A percentile compares a stretch with the other conserved stretches of the same genome.
These are phyloP conservation scores for Nicotiana attenuata DNA, from an alignment of 257 asterid genomes.

Conservation along the genomic window DNA sequence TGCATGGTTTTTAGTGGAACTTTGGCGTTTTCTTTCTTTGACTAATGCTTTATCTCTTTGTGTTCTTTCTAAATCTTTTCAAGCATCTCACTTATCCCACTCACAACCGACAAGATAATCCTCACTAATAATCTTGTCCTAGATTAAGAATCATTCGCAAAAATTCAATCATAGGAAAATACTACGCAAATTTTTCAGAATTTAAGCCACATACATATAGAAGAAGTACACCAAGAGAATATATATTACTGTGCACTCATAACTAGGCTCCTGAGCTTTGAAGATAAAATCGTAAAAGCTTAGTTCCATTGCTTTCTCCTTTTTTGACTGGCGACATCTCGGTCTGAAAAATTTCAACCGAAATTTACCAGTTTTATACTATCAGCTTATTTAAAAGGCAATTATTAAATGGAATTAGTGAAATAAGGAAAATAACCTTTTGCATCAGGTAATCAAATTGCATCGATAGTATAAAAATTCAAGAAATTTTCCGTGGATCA, in stretches of 20 bases:
- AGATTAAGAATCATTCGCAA: neutral
- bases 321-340: neutral
- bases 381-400: no score
- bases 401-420: no score
- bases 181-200: neutral
- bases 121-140: constrained; percentile 2
- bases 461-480: no score
- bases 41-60: neutral
- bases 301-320: neutral
- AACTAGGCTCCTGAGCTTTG: neutral
- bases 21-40: constrained; percentile 33
- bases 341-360: neutral
- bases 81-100: constrained; percentile 8
- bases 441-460: no score
- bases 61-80: neutral
- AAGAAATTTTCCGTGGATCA: no score
- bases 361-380: no score
- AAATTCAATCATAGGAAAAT: neutral
- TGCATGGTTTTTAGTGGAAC: constrained; percentile 36
- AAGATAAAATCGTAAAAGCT: neutral
- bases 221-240: neutral
- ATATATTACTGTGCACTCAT: neutral
- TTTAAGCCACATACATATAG: neutral
- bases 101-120: constrained; percentile 21
- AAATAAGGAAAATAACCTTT: no score